phyloP scores from a whole-genome alignment of 176 grass and related monocot genomes.

The Ensete ventricosum region DNA sequence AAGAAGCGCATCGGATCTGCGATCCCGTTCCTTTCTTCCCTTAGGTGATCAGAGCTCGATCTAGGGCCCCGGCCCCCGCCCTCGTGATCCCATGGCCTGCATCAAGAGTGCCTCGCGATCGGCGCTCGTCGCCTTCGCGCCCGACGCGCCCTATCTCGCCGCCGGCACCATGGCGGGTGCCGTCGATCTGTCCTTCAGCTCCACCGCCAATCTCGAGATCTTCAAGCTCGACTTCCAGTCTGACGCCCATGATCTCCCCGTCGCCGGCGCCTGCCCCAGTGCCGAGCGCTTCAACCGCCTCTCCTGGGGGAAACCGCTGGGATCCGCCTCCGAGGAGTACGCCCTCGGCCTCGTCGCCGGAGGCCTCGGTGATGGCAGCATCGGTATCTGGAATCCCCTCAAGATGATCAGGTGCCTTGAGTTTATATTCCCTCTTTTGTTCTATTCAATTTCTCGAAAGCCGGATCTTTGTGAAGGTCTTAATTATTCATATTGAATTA shows the following conservation, averaged over 20 bases:
- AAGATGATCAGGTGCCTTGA: constrained; percentile 62
- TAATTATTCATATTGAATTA: not conserved
- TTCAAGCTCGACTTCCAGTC: constrained; percentile 95
- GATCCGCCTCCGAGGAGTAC: constrained; percentile 39
- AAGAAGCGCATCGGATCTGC: not conserved
- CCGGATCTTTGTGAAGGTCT: not conserved
- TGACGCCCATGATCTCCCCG: constrained; percentile 60
- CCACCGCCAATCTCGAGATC: constrained; percentile 90
- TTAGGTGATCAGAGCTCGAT: not conserved
- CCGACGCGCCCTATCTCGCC: constrained; percentile 81
- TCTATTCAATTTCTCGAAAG: too few relatives aligned
- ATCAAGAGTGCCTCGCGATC: constrained; percentile 94
- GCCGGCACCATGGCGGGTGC: constrained; percentile 93
- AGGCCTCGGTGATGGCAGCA: constrained; percentile 73
- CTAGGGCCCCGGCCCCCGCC: not conserved
- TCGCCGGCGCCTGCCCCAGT: constrained; percentile 48
- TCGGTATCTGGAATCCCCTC: constrained; percentile 81
- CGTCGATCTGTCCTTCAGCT: constrained; percentile 74
- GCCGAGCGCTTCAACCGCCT: constrained; percentile 91
- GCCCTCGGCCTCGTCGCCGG: constrained; percentile 76
- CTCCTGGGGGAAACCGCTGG: constrained; percentile 47
- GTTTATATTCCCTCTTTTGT: not conserved
- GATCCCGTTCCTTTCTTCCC: not conserved
- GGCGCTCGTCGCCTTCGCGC: constrained; percentile 77
- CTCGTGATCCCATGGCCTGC: constrained; percentile 48